Evolutionary conservation across 179 eudicot genomes (phyloP).

Genomic region (Heliamphora pulchella): DNA sequence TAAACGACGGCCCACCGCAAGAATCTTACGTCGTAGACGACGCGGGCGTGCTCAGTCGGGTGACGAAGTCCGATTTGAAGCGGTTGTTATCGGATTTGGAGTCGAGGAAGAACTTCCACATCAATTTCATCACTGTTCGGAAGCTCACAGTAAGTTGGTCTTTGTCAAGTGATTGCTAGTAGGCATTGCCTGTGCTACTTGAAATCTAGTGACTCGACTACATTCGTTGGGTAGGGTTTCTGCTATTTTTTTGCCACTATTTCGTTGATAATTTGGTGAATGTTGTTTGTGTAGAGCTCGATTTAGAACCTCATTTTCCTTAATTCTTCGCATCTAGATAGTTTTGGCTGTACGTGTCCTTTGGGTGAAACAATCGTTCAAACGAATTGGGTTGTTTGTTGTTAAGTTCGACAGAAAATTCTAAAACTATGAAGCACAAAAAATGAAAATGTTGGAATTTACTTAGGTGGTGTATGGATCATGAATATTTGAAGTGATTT

Average conservation of each 20-base stretch:
- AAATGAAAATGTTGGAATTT: not conserved
- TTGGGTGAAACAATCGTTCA: not conserved
- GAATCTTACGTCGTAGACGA: constrained; percentile 89
- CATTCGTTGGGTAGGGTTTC: not conserved
- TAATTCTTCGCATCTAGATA: not conserved
- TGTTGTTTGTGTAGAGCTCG: not conserved
- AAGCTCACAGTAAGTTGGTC: constrained; percentile 71
- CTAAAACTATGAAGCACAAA: not conserved
- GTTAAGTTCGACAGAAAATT: no score
- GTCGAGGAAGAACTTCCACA: constrained; percentile 74
- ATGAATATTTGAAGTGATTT: no score
- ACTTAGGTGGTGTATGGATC: no score
- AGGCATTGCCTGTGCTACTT: not conserved
- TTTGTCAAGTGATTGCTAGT: not conserved
- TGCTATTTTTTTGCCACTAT: not conserved
- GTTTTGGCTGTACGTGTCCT: no score
- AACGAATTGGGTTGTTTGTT: no score
- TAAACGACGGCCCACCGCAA: constrained; percentile 77
- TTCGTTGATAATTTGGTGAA: not conserved
- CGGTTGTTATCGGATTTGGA: constrained; percentile 82
- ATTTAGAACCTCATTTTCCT: not conserved
- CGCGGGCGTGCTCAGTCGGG: constrained; percentile 90
- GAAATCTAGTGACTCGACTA: no score
- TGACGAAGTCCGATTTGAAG: constrained; percentile 78
- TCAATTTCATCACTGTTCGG: constrained; percentile 83